Percentiles rank a stretch among this genome's conserved stretches.
Evolutionary conservation across 2,329 filamentous ascomycete genomes (phyloP).

Genomic region (Fusarium humuli): DNA sequence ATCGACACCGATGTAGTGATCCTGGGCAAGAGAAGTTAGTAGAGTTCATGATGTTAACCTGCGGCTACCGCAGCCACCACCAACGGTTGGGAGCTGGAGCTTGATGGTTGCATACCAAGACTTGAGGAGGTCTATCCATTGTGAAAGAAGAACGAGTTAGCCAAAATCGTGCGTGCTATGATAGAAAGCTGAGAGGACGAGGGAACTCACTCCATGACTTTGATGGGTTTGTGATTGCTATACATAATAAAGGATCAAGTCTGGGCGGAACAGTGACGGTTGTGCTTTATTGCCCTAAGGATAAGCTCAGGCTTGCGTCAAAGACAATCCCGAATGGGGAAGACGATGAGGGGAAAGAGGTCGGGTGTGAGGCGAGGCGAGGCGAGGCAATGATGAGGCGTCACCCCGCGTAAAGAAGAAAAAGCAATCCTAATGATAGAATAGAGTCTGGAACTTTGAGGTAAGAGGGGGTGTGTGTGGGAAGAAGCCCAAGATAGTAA

Average conservation of each 20-base stretch:
- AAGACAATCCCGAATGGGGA: slow-evolving; percentile 40
- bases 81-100: slow-evolving; percentile 6
- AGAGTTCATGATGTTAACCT: not conserved
- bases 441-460: slow-evolving; percentile 31
- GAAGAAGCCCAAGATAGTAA: not conserved
- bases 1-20: slow-evolving; percentile 86
- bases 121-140: slow-evolving; percentile 52
- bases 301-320: slow-evolving; percentile 33
- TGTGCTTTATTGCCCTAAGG: slow-evolving; percentile 34
- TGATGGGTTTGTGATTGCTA: slow-evolving; percentile 54
- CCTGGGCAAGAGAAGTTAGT: slow-evolving; percentile 51
- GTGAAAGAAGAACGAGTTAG: slow-evolving; percentile 27
- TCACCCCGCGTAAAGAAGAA: slow-evolving; percentile 38
- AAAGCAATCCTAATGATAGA: slow-evolving; percentile 6
- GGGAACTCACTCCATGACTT: slow-evolving; percentile 53
- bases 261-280: slow-evolving; percentile 19
- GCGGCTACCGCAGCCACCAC: slow-evolving; percentile 1
- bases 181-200: slow-evolving; percentile 18
- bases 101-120: slow-evolving; percentile 46
- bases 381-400: slow-evolving; percentile 27
- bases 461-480: slow-evolving; percentile 8
- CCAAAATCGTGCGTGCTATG: not conserved
- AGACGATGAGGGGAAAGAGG: slow-evolving; percentile 33
- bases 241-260: slow-evolving; percentile 47
- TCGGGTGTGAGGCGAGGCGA: slow-evolving; percentile 15